phyloP scores from a whole-genome alignment of 192 early-diverging fungal genomes.

The Backusella psychrophila region DNA sequence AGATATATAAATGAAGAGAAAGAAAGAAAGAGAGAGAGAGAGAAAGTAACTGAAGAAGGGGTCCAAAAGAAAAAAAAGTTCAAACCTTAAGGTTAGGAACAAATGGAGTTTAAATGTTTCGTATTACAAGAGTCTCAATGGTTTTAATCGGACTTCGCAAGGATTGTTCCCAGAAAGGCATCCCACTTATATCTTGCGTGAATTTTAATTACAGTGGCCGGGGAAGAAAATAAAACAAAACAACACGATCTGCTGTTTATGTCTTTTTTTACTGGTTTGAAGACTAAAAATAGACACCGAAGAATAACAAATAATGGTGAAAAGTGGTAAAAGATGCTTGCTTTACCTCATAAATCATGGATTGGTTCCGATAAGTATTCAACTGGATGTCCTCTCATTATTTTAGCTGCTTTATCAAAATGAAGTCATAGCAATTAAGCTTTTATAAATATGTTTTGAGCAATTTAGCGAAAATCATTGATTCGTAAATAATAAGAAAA shows the following conservation, averaged over 20 bases:
- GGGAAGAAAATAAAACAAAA: not conserved
- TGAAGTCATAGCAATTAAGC: not conserved
- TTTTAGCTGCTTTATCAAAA: too few relatives aligned
- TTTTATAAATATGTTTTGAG: not conserved
- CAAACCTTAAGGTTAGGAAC: not conserved
- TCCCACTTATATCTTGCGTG: not conserved
- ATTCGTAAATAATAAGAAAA: too few relatives aligned
- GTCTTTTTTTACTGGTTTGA: not conserved
- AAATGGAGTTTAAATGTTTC: constrained; percentile 9
- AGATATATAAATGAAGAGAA: not conserved
- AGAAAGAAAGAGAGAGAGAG: not conserved
- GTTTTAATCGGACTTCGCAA: constrained; percentile 2
- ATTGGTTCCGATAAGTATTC: not conserved
- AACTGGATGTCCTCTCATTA: too few relatives aligned
- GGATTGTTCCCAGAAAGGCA: not conserved
- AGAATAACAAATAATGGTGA: not conserved
- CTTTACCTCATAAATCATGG: not conserved
- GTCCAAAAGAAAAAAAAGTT: not conserved
- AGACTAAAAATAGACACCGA: not conserved
- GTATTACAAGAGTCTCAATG: constrained; percentile 2
- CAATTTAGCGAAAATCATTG: too few relatives aligned
- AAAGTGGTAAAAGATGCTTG: not conserved
- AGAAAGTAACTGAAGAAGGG: not conserved
- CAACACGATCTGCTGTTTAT: not conserved
- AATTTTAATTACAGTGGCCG: not conserved